Evolutionary conservation across 2,329 filamentous ascomycete genomes (phyloP), one percentile per base, ranked within the genome.

Genomic region (Diplodia sapinea): DNA sequence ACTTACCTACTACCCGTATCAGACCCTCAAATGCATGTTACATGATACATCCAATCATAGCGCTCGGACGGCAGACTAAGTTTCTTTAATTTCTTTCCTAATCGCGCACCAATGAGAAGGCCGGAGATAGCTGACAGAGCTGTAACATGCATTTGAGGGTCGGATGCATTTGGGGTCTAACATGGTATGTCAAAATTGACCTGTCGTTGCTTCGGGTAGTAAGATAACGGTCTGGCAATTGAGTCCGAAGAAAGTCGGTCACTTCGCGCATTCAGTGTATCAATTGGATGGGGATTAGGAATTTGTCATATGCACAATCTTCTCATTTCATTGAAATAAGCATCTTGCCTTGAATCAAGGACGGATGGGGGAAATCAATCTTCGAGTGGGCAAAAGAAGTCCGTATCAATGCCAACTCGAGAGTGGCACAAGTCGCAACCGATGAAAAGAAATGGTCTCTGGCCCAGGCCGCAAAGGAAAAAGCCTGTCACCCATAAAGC

Each of bases 361-460:
- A 38, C 17, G 7, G 43, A 51, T 49, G 11, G 59, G 56, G 59
- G 59, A 51, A 51, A 31, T 63, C 59, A 63, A 36, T 63, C 47
- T 63, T 63, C 13, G 26, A 51, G 11, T 36, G 29, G 26, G 31
- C 15, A 23, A 26, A 51, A 51, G 23, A 49, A 51, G 47, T 38
- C 59, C 59, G 59, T 63, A 63, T 63, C 31, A 49, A 50, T 63
- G 47, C 29, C 43, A 36, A 13, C 17, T 9, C 6, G 2, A 23
- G 23, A 63, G 43, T 47, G 50, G 40, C 31, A 51, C 4, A 8
- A 51, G 20, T 17, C 43, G 43, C 59, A 38, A 26, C 51, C 50
- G 33, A 55, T 47, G 31, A 33, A 13, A 49, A 15, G 36, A 64
- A 23, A 36, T 33, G 43, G 49, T 23, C 9, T 38, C n/a, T 15